A percentile compares a stretch with the other conserved stretches of the same genome.
Evolutionary conservation across 1,139 yeast genomes (phyloP).

Genomic region (Suhomyces taliae): DNA sequence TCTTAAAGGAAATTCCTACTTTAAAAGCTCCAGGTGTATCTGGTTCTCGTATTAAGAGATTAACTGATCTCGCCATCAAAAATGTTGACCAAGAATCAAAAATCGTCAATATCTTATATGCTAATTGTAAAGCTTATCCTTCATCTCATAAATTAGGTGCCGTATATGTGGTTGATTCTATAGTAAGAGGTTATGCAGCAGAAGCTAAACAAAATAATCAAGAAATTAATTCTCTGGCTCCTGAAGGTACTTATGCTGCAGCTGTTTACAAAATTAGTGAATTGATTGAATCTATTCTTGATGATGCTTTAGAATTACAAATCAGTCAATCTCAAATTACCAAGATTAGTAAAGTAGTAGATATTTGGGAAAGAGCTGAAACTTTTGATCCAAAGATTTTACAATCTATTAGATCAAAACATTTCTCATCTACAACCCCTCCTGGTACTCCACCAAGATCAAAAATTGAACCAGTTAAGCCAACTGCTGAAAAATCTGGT

Average conservation of each 20-base stretch:
- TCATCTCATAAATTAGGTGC: slow-evolving; percentile 86
- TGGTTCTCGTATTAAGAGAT: slow-evolving; percentile 87
- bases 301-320: slow-evolving; percentile 58
- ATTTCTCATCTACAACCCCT: slow-evolving; percentile 57
- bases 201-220: slow-evolving; percentile 62
- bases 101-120: slow-evolving; percentile 57
- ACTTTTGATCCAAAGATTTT: slow-evolving; percentile 66
- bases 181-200: slow-evolving; percentile 82
- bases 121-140: slow-evolving; percentile 74
- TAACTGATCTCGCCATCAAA: slow-evolving; percentile 74
- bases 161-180: slow-evolving; percentile 87
- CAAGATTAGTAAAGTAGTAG: slow-evolving; percentile 79
- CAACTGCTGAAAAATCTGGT: slow-evolving; percentile 19
- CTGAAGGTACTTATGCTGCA: slow-evolving; percentile 73
- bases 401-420: slow-evolving; percentile 56
- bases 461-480: slow-evolving; percentile 25
- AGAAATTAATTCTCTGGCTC: slow-evolving; percentile 46
- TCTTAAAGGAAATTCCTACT: slow-evolving; percentile 70
- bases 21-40: slow-evolving; percentile 93
- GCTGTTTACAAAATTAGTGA: slow-evolving; percentile 65
- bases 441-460: slow-evolving; percentile 56
- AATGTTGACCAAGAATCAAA: slow-evolving; percentile 63
- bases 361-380: slow-evolving; percentile 87
- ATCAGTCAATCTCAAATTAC: slow-evolving; percentile 55
- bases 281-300: slow-evolving; percentile 57